phyloP scores from a whole-genome alignment of 805 yeast species.

The Jamesozyma jinghongensis region DNA sequence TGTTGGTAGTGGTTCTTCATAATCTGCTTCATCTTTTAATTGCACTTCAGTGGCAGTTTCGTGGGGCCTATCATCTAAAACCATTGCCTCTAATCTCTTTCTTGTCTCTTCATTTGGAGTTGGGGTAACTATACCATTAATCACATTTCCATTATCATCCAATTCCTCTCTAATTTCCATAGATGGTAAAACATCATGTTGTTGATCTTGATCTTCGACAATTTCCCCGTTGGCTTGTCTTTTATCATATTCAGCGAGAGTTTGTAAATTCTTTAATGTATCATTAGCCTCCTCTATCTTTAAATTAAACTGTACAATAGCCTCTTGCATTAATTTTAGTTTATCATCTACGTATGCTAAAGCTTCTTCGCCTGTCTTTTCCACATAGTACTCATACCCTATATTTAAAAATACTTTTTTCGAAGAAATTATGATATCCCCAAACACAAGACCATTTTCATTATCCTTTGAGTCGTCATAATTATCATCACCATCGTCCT shows the following conservation, averaged over 20 bases:
- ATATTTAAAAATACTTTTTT: constrained; percentile 20
- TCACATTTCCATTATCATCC: constrained; percentile 73
- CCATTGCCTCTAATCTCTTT: constrained; percentile 9
- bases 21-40: neutral
- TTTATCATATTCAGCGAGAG: neutral
- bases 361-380: constrained; percentile 19
- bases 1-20: constrained; percentile 41
- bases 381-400: constrained; percentile 29
- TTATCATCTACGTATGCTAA: constrained; percentile 20
- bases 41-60: constrained; percentile 4
- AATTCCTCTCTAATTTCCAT: constrained; percentile 79
- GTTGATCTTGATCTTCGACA: neutral
- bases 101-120: constrained; percentile 16
- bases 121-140: constrained; percentile 38
- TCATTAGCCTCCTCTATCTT: constrained; percentile 35
- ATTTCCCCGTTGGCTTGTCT: neutral
- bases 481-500: constrained; percentile 2
- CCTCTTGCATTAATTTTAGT: constrained; percentile 27
- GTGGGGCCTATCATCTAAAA: constrained; percentile 2
- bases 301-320: constrained; percentile 33
- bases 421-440: constrained; percentile 25
- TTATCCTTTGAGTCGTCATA: constrained; percentile 6
- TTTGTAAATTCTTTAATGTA: constrained; percentile 24
- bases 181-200: constrained; percentile 41
- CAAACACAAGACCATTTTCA: constrained; percentile 20